These are phyloP conservation scores for Metschnikowia lunata DNA, from an alignment of 805 yeast species.

Conservation along the genomic window DNA sequence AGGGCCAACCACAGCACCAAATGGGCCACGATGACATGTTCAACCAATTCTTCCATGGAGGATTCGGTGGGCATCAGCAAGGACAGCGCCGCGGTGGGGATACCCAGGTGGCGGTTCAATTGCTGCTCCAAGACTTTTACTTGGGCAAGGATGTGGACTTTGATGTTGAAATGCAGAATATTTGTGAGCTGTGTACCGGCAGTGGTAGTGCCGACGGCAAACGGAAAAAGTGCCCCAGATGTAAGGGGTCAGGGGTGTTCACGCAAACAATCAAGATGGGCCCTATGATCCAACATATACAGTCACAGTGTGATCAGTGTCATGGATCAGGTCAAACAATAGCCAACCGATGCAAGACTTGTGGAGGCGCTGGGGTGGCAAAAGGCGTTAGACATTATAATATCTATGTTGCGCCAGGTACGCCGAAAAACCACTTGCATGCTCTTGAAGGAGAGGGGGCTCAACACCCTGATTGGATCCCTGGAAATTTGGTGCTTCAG, in stretches of 20 bases:
- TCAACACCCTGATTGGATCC: constrained; percentile 71
- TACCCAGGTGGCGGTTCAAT: constrained; percentile 50
- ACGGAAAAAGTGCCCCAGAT: constrained; percentile 57
- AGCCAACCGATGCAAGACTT: constrained; percentile 57
- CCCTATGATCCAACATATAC: constrained; percentile 85
- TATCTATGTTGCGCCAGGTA: constrained; percentile 67
- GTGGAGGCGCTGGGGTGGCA: constrained; percentile 67
- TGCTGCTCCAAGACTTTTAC: constrained; percentile 63
- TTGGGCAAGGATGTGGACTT: constrained; percentile 63
- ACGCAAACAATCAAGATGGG: constrained; percentile 70
- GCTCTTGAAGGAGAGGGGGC: constrained; percentile 75
- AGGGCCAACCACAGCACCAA: constrained; percentile 35
- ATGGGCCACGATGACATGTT: constrained; percentile 51
- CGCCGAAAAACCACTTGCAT: constrained; percentile 54
- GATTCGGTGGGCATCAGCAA: constrained; percentile 27
- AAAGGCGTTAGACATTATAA: constrained; percentile 53
- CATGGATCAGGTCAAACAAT: constrained; percentile 71
- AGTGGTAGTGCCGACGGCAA: constrained; percentile 81
- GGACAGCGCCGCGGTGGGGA: constrained; percentile 59
- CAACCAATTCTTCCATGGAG: constrained; percentile 42
- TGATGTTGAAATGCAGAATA: constrained; percentile 61
- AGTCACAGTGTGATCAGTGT: constrained; percentile 75
- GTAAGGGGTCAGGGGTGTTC: constrained; percentile 73
- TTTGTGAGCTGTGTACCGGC: constrained; percentile 78
- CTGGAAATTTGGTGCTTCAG: constrained; percentile 74